Base-by-base conservation (phyloP, 2,329 filamentous ascomycete genomes). In the Phialophora tarda region DNA sequence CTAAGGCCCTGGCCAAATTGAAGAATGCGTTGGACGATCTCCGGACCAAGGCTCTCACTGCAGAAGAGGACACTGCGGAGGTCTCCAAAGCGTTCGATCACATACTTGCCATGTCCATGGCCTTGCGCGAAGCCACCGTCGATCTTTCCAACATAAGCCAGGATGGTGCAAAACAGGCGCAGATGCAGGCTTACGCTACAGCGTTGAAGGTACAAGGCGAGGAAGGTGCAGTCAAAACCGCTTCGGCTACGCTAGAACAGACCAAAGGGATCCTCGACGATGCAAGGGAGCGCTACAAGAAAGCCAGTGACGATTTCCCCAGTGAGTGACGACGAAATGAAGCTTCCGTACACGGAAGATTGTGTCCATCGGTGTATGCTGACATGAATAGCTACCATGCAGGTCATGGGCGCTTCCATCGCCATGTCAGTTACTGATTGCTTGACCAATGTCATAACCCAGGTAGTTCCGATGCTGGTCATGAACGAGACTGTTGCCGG, bases 401-500 rank as follows among this genome's bases (percentile, higher is more conserved):
- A 51, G 24, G 48, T 51, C 12, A 51, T 51, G 48, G 48, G 48
- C 17, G 48, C 48, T 24, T 21, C 48, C 3, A 51, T 51, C 17
- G 48, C 48, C 10, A 51, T 51, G 48, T 51, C 48, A 17, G 21
- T 51, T 10, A 51, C 48, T 23, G 48, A 51, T 23, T 51, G 48
- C 48, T 26, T 51, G 24, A 51, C 48, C 48, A 51, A 51, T n/a
- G 48, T 51, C 48, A 51, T 51, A 23, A 51, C 48, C 48, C 48
- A 51, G 24, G 8, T 23, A 4, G 48, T 51, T 23, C 48, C 48
- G 10, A 51, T 51, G 48, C 48, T 51, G 21, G 48, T 51, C 21
- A 23, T 23, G 24, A 51, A 51, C 48, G 21, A 51, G 24, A 51
- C 48, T 24, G 48, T 51, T 11, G 48, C 48, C 4, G 48, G 48